A percentile compares a stretch with the other conserved stretches of the same genome.
phyloP scores from a whole-genome alignment of 257 asterid genomes.

The Solanum peruvianum region DNA sequence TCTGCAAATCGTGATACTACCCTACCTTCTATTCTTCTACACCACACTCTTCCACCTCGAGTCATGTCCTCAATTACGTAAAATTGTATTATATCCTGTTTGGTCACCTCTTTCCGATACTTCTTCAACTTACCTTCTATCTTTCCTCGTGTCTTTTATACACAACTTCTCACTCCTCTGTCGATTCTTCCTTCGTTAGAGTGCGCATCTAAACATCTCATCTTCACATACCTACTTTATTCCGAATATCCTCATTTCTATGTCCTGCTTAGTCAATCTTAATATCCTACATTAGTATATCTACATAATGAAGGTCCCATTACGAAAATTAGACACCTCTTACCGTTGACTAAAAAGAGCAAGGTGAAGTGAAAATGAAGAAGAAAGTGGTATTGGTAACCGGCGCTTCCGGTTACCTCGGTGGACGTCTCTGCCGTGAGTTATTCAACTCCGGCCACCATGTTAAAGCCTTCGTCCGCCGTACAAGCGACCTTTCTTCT shows the following conservation, averaged over 20 bases:
- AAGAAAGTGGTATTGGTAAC: conserved; percentile 56
- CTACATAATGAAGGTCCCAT: not conserved
- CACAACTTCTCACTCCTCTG: not conserved
- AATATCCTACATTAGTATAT: not conserved
- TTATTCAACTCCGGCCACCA: conserved; percentile 54
- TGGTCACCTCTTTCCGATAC: accelerated
- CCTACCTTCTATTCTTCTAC: no score
- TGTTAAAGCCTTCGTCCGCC: conserved; percentile 85
- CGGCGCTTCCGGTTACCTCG: conserved; percentile 91
- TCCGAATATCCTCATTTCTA: not conserved
- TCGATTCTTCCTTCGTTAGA: no score
- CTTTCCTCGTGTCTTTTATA: not conserved
- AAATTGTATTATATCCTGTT: no score
- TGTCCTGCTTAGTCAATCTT: not conserved
- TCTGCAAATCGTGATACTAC: no score
- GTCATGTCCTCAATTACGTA: not conserved
- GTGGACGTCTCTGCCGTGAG: conserved; percentile 78
- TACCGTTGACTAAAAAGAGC: not conserved
- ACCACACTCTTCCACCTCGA: no score
- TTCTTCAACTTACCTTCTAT: accelerated
- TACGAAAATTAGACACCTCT: not conserved
- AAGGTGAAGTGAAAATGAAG: conserved; percentile 14
- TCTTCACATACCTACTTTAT: not conserved
- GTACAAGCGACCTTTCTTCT: conserved; percentile 57
- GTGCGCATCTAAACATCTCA: not conserved